Conservation (phyloP, 768 basidiomycete genomes). For the Gymnopilus junonius region DNA sequence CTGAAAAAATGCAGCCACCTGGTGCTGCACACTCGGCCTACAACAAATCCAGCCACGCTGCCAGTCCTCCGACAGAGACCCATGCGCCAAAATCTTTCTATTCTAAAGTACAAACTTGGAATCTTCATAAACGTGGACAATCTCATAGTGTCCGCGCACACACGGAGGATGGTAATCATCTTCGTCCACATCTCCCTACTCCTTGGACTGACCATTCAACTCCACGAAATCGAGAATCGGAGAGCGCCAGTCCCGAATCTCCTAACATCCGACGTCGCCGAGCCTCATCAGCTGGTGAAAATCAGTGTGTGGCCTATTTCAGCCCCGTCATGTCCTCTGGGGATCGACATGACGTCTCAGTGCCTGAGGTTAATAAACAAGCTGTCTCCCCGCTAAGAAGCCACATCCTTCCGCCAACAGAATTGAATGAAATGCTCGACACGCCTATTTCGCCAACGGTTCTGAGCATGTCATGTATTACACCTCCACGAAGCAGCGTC, state of each 20-base stretch:
- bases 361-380: neutral
- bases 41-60: neutral
- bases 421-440: constrained; percentile 19
- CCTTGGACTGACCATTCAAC: neutral
- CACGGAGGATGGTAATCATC: neutral
- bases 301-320: neutral
- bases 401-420: constrained; percentile 23
- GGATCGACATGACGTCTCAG: neutral
- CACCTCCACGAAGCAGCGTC: constrained; percentile 5
- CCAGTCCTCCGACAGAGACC: constrained; percentile 4
- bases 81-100: constrained; percentile 12
- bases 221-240: neutral
- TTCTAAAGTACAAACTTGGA: constrained; percentile 16
- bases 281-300: constrained; percentile 23
- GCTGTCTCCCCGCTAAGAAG: neutral
- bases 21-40: neutral
- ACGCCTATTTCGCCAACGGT: neutral
- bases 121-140: constrained; percentile 25
- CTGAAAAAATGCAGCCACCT: constrained; percentile 59
- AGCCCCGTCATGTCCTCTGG: neutral
- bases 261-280: constrained; percentile 13
- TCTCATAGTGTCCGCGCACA: constrained; percentile 22
- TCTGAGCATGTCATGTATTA: neutral
- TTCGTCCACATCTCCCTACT: neutral
- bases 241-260: neutral